phyloP scores from a whole-genome alignment of 2,329 filamentous ascomycete genomes.

The Pleurostoma richardsiae region DNA sequence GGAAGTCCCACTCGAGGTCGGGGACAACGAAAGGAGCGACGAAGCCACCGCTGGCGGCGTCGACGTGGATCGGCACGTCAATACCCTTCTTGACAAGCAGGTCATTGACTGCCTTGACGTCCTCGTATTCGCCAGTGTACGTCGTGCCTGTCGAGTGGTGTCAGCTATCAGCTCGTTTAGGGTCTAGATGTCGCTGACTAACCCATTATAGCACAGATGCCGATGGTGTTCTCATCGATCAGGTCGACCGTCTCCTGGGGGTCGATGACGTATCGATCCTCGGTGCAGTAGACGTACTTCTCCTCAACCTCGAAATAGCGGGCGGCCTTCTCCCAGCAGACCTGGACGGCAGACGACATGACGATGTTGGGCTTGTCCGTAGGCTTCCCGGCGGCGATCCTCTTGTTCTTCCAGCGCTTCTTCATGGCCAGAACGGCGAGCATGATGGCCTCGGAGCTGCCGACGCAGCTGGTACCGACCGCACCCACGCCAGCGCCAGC shows the following conservation, averaged over 20 bases:
- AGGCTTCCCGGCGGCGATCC: constrained; percentile 77
- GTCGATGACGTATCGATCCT: constrained; percentile 59
- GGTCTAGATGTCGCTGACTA: not conserved
- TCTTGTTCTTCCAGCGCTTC: constrained; percentile 85
- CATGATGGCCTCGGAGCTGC: constrained; percentile 87
- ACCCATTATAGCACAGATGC: constrained; percentile 84
- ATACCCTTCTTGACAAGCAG: constrained; percentile 69
- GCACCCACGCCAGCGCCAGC: constrained; percentile 51
- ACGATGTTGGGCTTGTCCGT: constrained; percentile 80
- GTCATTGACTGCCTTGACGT: constrained; percentile 88
- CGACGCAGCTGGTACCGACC: constrained; percentile 81
- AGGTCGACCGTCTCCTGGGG: constrained; percentile 55
- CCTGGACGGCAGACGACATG: constrained; percentile 95
- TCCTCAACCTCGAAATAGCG: constrained; percentile 93
- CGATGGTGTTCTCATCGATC: constrained; percentile 71
- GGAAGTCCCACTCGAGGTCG: constrained; percentile 85
- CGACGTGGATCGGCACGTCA: constrained; percentile 63
- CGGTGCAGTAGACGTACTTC: constrained; percentile 65
- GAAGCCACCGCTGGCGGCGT: constrained; percentile 10
- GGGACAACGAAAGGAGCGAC: constrained; percentile 89
- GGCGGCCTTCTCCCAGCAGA: constrained; percentile 92
- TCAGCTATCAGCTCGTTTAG: too few species aligned
- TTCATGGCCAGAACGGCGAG: constrained; percentile 86
- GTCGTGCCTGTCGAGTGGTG: constrained; percentile 60
- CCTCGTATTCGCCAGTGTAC: constrained; percentile 94